A percentile compares a stretch with the other conserved stretches of the same genome.
Conservation (phyloP, 2,329 filamentous ascomycete genomes). For the Aspergillus alliaceus region DNA sequence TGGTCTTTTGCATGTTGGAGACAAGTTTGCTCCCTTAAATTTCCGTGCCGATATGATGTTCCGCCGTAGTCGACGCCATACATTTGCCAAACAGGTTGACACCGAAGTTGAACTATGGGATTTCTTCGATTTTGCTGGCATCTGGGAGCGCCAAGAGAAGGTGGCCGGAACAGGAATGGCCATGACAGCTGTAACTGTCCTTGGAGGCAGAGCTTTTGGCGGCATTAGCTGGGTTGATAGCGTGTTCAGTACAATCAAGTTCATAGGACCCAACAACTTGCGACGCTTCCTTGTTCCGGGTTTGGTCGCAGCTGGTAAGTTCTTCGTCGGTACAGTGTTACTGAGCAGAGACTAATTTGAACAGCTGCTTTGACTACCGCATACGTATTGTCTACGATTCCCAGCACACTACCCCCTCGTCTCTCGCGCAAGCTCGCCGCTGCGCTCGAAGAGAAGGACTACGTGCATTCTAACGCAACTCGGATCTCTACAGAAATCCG, state of each 20-base stretch:
- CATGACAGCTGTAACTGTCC: constrained; percentile 81
- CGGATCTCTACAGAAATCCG: constrained; percentile 85
- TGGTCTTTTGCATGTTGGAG: constrained; percentile 82
- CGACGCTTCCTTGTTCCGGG: constrained; percentile 79
- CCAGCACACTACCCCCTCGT: constrained; percentile 81
- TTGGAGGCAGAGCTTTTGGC: constrained; percentile 78
- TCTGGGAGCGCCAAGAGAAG: constrained; percentile 92
- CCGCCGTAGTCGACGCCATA: constrained; percentile 71
- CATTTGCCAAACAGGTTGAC: constrained; percentile 79
- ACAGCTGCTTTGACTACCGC: constrained; percentile 71
- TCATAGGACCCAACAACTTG: constrained; percentile 79
- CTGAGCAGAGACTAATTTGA: constrained; percentile 31
- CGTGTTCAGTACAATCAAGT: constrained; percentile 73
- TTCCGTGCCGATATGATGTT: constrained; percentile 97
- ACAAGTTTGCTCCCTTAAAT: constrained; percentile 79
- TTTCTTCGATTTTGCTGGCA: constrained; percentile 82
- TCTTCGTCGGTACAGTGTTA: constrained; percentile 1
- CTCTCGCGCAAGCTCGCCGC: constrained; percentile 80
- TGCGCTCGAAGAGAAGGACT: constrained; percentile 81
- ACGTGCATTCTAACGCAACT: constrained; percentile 82
- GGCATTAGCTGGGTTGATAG: constrained; percentile 89
- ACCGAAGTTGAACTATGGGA: constrained; percentile 86
- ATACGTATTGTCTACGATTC: constrained; percentile 84
- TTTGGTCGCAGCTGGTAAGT: constrained; percentile 74
- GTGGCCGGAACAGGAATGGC: constrained; percentile 92